Base-by-base conservation (phyloP, 2,329 filamentous ascomycete species). In the Ramularia collo-cygni region DNA sequence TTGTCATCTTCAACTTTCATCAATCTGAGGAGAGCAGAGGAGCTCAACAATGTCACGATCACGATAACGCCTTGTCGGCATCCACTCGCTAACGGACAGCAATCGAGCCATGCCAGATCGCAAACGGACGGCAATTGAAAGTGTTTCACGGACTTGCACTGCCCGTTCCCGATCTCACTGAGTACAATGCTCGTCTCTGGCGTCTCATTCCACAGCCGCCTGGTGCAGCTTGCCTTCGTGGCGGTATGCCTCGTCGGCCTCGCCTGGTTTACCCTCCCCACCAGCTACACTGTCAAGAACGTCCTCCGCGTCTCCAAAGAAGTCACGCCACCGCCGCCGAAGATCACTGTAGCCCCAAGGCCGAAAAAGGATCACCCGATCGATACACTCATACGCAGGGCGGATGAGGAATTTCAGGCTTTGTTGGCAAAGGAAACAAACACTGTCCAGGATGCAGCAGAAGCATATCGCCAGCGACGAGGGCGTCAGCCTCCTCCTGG, bases 401-500 rank as follows among this genome's bases (percentile, higher is more conserved):
- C 62, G 32, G 57, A 68, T 41, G 46, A 37, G 9, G 53, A 59
- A 4, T 57, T 56, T 27, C 30, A 52, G 12, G 41, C 26, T 4
- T 39, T 67, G 4, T 47, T 68, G 13, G 50, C 53, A 3, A 61
- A 61, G 38, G 58, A 67, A 42, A 61, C 63, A 5, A 50, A 54
- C 26, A 57, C 56, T 12, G 43, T 72, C 4, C 35, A 56, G 9
- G 50, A 57, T 33, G 65, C 68, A 1, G 63, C 68, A 10, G 50
- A 57, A 4, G 61, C 62, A 24, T 74, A 74, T 42, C 58, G 69
- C 8, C 32, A 52, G 13, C 58, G 65, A 13, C 55, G 68, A 41
- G 69, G 70, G 1, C 59, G 71, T 24, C 67, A 72, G 45, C 71
- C 71, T 10, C 71, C 71, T 6, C 71, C 71, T 1, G 59, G 61